Evolutionary conservation across 2,329 filamentous ascomycete species (phyloP).

Genomic region (Rosellinia necatrix): DNA sequence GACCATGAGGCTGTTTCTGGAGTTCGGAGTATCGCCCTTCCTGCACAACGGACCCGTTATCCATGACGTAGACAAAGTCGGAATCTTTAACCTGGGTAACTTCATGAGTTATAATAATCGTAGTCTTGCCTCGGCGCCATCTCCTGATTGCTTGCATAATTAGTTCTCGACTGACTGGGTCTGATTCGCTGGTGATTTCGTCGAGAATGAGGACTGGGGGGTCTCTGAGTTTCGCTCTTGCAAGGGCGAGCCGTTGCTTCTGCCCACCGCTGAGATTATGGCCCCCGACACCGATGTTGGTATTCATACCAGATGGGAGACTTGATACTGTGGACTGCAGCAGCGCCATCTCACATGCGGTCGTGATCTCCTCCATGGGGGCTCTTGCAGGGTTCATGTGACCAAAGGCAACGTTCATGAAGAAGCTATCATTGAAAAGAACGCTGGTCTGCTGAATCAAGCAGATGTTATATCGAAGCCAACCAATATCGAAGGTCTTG

Average conservation of each 20-base stretch:
- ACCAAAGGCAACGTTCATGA: constrained; percentile 78
- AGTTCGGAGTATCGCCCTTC: constrained; percentile 67
- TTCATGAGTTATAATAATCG: constrained; percentile 92
- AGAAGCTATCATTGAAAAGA: constrained; percentile 81
- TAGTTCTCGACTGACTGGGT: constrained; percentile 68
- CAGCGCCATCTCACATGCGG: constrained; percentile 69
- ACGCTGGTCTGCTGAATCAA: constrained; percentile 82
- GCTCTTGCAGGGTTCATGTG: constrained; percentile 53
- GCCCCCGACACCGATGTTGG: constrained; percentile 71
- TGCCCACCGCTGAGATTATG: constrained; percentile 82
- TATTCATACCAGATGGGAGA: constrained; percentile 74
- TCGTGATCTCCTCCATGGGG: constrained; percentile 58
- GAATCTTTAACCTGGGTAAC: constrained; percentile 71
- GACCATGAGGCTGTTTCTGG: constrained; percentile 45
- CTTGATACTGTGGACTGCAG: constrained; percentile 69
- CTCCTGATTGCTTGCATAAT: constrained; percentile 76
- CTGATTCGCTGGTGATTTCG: constrained; percentile 85
- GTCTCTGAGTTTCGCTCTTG: constrained; percentile 76
- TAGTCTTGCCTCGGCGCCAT: constrained; percentile 83
- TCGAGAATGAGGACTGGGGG: constrained; percentile 84
- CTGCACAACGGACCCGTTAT: constrained; percentile 69
- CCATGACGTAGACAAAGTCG: constrained; percentile 82
- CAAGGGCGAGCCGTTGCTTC: constrained; percentile 78
- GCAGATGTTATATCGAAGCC: constrained; percentile 78
- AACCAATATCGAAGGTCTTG: constrained; percentile 65